phyloP scores from a whole-genome alignment of 768 basidiomycete genomes.

The Lactarius evosmus region DNA sequence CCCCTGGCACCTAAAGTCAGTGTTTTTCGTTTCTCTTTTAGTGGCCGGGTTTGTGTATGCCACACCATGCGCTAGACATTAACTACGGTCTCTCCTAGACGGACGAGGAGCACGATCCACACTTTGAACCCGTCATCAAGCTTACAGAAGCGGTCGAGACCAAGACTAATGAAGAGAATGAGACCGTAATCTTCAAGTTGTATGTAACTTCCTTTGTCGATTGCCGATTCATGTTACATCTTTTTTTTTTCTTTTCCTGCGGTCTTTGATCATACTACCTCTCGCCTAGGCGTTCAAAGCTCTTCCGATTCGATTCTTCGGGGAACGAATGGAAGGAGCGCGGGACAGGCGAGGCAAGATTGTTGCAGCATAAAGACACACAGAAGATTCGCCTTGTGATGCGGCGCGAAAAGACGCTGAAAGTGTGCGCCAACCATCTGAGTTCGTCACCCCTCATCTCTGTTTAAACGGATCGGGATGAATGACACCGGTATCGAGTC shows the following conservation, averaged over 20 bases:
- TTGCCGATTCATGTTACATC: constrained; percentile 9
- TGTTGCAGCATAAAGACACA: constrained; percentile 84
- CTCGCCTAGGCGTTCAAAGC: constrained; percentile 82
- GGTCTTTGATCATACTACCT: constrained; percentile 9
- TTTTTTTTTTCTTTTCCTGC: constrained; percentile 22
- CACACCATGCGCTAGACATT: constrained; percentile 16
- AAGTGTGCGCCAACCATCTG: constrained; percentile 97
- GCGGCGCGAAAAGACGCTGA: constrained; percentile 99
- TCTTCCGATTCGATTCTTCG: constrained; percentile 85
- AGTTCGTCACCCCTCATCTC: constrained; percentile 47
- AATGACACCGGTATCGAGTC: constrained; percentile 4
- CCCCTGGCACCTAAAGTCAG: constrained; percentile 71
- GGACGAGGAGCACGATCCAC: constrained; percentile 80
- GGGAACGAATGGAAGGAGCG: constrained; percentile 96
- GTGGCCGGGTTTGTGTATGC: not conserved
- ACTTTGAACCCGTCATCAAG: constrained; percentile 95
- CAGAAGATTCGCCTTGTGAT: constrained; percentile 95
- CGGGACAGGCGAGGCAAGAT: constrained; percentile 92
- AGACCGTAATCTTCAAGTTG: constrained; percentile 95
- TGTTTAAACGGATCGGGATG: not conserved
- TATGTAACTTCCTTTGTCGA: constrained; percentile 43
- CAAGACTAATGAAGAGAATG: constrained; percentile 94
- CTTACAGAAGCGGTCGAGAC: constrained; percentile 94
- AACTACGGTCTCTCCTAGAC: constrained; percentile 31
- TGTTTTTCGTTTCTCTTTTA: constrained; percentile 24